Conservation (phyloP, 371 early-diverging fungal species). For the Apophysomyces elegans region DNA sequence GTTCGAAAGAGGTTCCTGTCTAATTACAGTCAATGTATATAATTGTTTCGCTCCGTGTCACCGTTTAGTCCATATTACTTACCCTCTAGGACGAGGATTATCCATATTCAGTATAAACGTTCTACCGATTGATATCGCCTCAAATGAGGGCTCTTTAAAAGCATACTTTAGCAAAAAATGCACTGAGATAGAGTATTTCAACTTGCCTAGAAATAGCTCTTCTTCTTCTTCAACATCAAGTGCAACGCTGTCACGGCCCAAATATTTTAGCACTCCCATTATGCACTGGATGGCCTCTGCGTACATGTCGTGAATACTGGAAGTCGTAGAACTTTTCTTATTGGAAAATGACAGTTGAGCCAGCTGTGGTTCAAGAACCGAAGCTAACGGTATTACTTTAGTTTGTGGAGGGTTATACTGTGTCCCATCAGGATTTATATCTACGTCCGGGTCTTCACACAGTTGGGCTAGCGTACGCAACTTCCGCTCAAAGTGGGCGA, state of each 20-base stretch:
- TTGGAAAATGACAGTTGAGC: slow-evolving; percentile 10
- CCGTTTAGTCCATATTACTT: not conserved
- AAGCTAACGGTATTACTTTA: slow-evolving; percentile 37
- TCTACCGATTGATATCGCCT: slow-evolving; percentile 37
- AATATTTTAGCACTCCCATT: slow-evolving; percentile 29
- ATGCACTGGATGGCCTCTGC: slow-evolving; percentile 38
- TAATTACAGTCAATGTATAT: not conserved
- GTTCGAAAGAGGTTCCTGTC: not conserved
- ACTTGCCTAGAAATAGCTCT: slow-evolving; percentile 5
- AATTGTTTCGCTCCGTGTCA: not conserved
- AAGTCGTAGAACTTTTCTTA: slow-evolving; percentile 20
- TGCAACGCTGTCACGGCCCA: slow-evolving; percentile 37
- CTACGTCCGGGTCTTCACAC: slow-evolving; percentile 38
- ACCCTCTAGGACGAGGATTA: slow-evolving; percentile 39
- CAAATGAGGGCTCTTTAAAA: slow-evolving; percentile 27
- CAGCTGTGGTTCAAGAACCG: slow-evolving; percentile 31
- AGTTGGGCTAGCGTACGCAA: slow-evolving; percentile 46
- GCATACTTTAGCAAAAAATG: not conserved
- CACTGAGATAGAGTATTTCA: not conserved
- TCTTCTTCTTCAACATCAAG: slow-evolving; percentile 37
- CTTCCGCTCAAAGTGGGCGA: slow-evolving; percentile 45
- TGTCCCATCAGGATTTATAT: not conserved
- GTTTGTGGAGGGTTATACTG: slow-evolving; percentile 13
- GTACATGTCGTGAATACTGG: slow-evolving; percentile 46
- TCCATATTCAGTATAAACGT: slow-evolving; percentile 45